phyloP scores from a whole-genome alignment of 148 eudicot genomes.

The Chenopodium quinoa region DNA sequence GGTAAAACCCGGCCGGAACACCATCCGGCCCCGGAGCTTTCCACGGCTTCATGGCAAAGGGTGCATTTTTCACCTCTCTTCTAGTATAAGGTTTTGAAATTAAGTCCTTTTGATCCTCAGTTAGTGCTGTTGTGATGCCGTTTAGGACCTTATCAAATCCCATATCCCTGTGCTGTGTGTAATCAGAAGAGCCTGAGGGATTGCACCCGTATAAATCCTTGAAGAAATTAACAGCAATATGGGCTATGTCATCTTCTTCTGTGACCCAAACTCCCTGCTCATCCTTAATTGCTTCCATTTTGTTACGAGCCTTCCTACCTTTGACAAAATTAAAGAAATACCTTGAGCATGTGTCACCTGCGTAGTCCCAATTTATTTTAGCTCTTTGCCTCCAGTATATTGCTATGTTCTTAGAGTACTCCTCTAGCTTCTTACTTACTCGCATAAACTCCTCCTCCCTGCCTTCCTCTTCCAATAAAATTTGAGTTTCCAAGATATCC shows the following conservation, averaged over 20 bases:
- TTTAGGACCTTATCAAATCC: too few relatives aligned
- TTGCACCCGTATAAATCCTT: too few relatives aligned
- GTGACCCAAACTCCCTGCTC: not conserved
- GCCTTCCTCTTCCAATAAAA: too few relatives aligned
- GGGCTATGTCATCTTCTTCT: not conserved
- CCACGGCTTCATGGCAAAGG: not conserved
- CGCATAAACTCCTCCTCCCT: too few relatives aligned
- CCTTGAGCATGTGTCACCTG: not conserved
- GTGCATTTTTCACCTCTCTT: not conserved
- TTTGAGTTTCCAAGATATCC: too few relatives aligned
- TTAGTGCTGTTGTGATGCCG: too few relatives aligned
- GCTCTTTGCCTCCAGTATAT: not conserved
- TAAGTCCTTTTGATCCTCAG: not conserved
- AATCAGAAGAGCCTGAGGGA: too few relatives aligned
- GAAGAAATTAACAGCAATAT: too few relatives aligned
- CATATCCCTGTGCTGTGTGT: too few relatives aligned
- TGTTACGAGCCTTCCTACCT: not conserved
- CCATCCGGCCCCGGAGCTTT: constrained; percentile 8
- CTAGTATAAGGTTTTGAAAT: not conserved
- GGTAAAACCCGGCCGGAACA: not conserved
- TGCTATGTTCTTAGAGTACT: too few relatives aligned
- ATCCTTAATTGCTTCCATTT: not conserved
- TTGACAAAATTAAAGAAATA: not conserved
- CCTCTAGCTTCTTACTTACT: too few relatives aligned
- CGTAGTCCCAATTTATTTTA: not conserved